phyloP scores from a whole-genome alignment of 768 basidiomycete genomes.

The Gloeostereum incarnatum region DNA sequence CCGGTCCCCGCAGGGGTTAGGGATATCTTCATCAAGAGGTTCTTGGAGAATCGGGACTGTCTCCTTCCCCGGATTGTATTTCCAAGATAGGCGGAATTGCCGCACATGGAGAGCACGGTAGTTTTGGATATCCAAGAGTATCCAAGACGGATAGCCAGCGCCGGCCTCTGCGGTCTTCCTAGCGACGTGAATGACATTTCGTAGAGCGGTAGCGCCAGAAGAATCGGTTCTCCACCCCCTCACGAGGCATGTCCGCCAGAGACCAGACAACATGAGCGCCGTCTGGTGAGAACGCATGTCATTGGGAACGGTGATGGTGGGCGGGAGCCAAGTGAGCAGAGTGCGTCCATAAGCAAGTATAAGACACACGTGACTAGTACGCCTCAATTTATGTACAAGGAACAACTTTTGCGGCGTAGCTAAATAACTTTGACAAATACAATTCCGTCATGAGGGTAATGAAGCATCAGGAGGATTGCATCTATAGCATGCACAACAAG shows the following conservation, averaged over 20 bases:
- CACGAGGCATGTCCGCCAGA: slow-evolving; percentile 63
- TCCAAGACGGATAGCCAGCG: slow-evolving; percentile 37
- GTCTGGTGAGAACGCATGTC: slow-evolving; percentile 45
- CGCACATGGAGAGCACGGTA: slow-evolving; percentile 37
- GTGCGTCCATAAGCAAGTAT: too few species aligned
- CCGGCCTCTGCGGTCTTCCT: slow-evolving; percentile 26
- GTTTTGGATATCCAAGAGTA: slow-evolving; percentile 30
- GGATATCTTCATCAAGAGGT: slow-evolving; percentile 15
- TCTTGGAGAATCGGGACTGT: slow-evolving; percentile 3
- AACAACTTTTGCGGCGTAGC: too few species aligned
- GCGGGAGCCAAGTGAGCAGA: too few species aligned
- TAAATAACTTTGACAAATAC: too few species aligned
- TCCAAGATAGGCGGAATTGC: slow-evolving; percentile 43
- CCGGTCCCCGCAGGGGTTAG: slow-evolving; percentile 10
- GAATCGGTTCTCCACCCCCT: slow-evolving; percentile 29
- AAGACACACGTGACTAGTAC: too few species aligned
- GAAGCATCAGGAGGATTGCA: too few species aligned
- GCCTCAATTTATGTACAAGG: too few species aligned
- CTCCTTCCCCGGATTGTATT: slow-evolving; percentile 16
- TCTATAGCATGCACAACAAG: too few species aligned
- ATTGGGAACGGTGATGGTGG: too few species aligned
- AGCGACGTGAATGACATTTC: slow-evolving; percentile 24
- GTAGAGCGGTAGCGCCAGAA: slow-evolving; percentile 10
- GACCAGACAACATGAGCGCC: slow-evolving; percentile 44
- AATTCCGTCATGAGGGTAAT: too few species aligned